phyloP scores from a whole-genome alignment of 148 eudicot genomes.

The Vaccinium corymbosum region DNA sequence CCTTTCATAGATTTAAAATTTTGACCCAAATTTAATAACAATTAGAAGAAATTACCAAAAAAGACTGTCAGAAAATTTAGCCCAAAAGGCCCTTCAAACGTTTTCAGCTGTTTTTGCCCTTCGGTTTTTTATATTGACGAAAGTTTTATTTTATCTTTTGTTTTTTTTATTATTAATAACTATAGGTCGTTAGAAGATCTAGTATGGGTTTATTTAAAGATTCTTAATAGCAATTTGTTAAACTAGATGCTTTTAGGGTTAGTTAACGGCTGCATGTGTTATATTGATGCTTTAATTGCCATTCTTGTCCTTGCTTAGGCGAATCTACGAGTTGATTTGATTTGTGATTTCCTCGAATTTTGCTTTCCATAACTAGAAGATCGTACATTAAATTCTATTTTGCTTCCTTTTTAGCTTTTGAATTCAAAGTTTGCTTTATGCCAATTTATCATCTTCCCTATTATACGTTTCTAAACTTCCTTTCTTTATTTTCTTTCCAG shows the following conservation, averaged over 20 bases:
- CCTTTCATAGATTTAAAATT: no score
- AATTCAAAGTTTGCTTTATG: neutral
- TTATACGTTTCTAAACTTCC: slow-evolving; percentile 10
- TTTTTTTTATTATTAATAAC: neutral
- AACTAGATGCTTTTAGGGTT: neutral
- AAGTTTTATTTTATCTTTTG: no score
- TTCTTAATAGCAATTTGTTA: neutral
- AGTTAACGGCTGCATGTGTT: neutral
- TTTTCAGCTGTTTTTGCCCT: no score
- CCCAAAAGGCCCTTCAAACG: no score
- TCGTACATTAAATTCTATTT: neutral
- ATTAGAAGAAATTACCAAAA: no score
- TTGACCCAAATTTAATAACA: no score
- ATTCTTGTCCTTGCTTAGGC: neutral
- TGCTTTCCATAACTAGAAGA: slow-evolving; percentile 1
- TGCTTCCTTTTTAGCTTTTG: neutral
- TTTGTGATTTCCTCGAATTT: neutral
- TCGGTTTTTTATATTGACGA: no score
- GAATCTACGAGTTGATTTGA: neutral
- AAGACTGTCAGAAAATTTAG: no score
- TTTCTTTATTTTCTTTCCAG: slow-evolving; percentile 12
- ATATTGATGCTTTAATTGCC: neutral
- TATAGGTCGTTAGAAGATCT: neutral
- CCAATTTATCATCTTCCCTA: neutral
- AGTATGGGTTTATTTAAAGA: neutral